Percentiles rank a stretch among this genome's conserved stretches.
Evolutionary conservation across 2,329 filamentous ascomycete species (phyloP).

Genomic region (Falciphora oryzae): DNA sequence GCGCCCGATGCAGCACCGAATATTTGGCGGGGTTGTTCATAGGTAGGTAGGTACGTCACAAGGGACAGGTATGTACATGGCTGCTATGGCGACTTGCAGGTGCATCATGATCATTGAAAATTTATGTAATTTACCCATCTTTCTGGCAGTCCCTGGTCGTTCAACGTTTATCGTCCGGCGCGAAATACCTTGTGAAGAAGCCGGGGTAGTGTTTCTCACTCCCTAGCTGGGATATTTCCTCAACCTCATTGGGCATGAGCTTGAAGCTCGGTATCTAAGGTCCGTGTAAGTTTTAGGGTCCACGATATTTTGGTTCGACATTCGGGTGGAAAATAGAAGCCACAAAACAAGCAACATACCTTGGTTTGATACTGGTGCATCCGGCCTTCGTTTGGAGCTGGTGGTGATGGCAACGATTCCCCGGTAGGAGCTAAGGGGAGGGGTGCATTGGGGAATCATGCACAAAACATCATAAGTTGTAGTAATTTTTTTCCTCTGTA

Average conservation of each 20-base stretch:
- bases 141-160: neutral
- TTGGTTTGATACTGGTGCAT: conserved; percentile 49
- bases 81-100: too few species aligned
- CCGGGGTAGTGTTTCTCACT: conserved; percentile 54
- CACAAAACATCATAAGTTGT: too few species aligned
- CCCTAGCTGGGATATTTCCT: conserved; percentile 49
- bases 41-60: too few species aligned
- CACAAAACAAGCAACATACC: neutral
- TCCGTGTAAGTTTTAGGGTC: neutral
- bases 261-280: conserved; percentile 46
- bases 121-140: neutral
- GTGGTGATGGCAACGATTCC: conserved; percentile 55
- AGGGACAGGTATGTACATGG: too few species aligned
- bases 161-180: conserved; percentile 37
- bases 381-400: conserved; percentile 50
- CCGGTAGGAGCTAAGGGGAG: too few species aligned
- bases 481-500: too few species aligned
- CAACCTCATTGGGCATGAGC: conserved; percentile 53
- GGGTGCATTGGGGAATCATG: too few species aligned
- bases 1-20: too few species aligned
- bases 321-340: too few species aligned
- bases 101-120: too few species aligned
- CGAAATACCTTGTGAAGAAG: conserved; percentile 52
- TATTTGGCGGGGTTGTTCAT: too few species aligned
- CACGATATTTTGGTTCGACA: too few species aligned